A percentile compares a stretch with the other conserved stretches of the same genome.
Evolutionary conservation across 305 asterid species (phyloP).

Genomic region (Rubia tinctorum): DNA sequence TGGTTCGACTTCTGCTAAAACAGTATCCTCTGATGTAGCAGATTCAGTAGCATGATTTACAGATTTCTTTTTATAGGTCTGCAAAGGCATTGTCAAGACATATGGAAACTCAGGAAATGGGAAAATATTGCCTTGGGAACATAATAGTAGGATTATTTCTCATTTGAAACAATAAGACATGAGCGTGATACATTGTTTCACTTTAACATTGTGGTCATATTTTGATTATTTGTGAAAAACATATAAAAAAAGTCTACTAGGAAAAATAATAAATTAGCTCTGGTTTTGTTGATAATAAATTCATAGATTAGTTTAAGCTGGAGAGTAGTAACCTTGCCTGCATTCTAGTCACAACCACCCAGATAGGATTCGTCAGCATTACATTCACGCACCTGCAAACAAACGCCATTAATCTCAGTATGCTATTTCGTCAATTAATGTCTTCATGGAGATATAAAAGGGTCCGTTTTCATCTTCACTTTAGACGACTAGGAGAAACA

Average conservation of each 20-base stretch:
- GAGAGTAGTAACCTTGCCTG: constrained; percentile 43
- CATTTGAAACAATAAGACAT: neutral
- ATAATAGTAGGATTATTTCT: neutral
- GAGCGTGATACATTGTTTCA: neutral
- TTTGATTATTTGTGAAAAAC: neutral
- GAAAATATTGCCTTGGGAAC: neutral
- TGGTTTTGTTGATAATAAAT: neutral
- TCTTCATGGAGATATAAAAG: neutral
- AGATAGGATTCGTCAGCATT: constrained; percentile 51
- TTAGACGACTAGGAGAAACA: neutral
- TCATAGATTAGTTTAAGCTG: neutral
- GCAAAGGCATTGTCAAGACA: constrained; percentile 32
- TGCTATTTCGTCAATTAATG: neutral
- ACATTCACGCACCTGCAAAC: constrained; percentile 80
- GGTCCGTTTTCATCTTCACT: neutral
- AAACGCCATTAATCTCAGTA: neutral
- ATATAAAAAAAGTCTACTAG: neutral
- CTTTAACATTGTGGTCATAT: neutral
- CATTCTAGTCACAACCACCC: constrained; percentile 46
- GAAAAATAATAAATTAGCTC: neutral
- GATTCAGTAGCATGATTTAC: constrained; percentile 33
- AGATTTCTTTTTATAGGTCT: constrained; percentile 84
- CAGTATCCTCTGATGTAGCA: constrained; percentile 37
- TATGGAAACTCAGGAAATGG: constrained; percentile 15
- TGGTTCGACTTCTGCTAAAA: constrained; percentile 59